Percentiles rank a stretch among this genome's conserved stretches.
Conservation (phyloP, 257 asterid genomes). For the Ocimum tenuiflorum region DNA sequence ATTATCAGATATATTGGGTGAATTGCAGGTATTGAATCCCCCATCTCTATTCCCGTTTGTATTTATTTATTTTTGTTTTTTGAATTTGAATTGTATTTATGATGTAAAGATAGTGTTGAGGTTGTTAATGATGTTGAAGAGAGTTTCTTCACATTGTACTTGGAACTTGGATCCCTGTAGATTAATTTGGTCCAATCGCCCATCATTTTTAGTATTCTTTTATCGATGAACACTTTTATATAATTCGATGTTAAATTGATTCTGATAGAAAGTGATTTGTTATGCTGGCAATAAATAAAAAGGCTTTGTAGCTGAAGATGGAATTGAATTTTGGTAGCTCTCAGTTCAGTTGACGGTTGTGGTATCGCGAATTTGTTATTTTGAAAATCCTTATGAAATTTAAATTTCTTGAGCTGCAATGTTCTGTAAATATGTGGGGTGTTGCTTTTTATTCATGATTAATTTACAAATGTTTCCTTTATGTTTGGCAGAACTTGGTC, state of each 20-base stretch:
- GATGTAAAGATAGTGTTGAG: background rate
- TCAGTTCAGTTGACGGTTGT: background rate
- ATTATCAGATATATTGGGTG: slow-evolving; percentile 43
- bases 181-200: background rate
- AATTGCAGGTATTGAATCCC: slow-evolving; percentile 36
- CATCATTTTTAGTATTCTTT: background rate
- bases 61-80: background rate
- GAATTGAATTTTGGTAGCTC: background rate
- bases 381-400: background rate
- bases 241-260: background rate
- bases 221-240: background rate
- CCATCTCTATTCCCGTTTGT: background rate
- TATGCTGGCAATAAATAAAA: background rate
- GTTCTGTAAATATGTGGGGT: background rate
- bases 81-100: background rate
- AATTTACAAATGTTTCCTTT: background rate
- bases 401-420: background rate
- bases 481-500: slow-evolving; percentile 42
- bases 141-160: background rate
- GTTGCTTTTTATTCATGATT: background rate
- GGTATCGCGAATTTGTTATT: background rate
- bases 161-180: background rate
- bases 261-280: background rate
- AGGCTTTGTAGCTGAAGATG: background rate
- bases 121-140: background rate